A percentile compares a stretch with the other conserved stretches of the same genome.
phyloP scores from a whole-genome alignment of 2,329 filamentous ascomycete species.

The Fonsecaea erecta region DNA sequence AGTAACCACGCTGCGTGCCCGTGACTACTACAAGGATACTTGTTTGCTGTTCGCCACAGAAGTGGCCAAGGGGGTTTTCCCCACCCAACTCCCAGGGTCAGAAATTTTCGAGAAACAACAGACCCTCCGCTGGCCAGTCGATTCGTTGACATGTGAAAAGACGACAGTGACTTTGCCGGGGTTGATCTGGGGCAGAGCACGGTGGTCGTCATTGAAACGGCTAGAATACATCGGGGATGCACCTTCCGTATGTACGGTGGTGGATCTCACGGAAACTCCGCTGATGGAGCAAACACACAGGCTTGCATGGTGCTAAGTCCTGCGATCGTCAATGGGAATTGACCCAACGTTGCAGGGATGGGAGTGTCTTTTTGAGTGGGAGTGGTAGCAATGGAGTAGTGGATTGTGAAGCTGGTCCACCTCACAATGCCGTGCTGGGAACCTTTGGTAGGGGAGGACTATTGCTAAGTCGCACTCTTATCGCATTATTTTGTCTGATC shows the following conservation, averaged over 20 bases:
- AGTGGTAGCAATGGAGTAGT: neutral
- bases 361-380: neutral
- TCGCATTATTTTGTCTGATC: conserved; percentile 5
- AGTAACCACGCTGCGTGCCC: neutral
- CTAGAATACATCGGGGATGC: conserved; percentile 20
- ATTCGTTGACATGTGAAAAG: neutral
- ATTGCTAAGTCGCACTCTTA: neutral
- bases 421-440: neutral
- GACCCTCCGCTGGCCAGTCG: neutral
- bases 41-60: conserved; percentile 4
- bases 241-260: conserved; percentile 15
- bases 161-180: conserved; percentile 7
- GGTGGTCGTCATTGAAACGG: conserved; percentile 18
- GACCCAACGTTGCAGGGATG: conserved; percentile 10
- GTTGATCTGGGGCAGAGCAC: conserved; percentile 18
- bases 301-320: conserved; percentile 6
- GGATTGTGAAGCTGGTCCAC: neutral
- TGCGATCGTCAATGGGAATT: conserved; percentile 7
- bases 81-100: neutral
- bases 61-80: neutral
- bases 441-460: neutral
- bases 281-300: neutral
- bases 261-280: neutral
- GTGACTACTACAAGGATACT: neutral
- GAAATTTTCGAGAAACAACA: neutral